Conservation (phyloP, 306 rosid species). For the Acmispon strigosus region DNA sequence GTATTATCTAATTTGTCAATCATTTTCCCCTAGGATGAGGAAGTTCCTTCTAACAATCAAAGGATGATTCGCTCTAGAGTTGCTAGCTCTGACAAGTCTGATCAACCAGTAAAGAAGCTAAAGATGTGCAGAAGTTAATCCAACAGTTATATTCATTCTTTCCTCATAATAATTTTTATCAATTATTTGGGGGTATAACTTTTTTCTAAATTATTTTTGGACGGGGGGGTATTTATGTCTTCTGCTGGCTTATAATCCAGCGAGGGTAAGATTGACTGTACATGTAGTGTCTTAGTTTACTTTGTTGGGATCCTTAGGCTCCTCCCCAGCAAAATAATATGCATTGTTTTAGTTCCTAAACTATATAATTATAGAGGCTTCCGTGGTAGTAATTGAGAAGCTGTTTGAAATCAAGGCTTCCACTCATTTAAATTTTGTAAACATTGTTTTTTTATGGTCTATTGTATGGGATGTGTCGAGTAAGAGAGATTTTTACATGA, state of each 20-base stretch:
- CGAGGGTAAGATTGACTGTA: conserved; percentile 52
- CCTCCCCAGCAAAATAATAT: conserved; percentile 43
- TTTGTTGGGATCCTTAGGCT: conserved; percentile 41
- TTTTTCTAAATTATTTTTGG: conserved; percentile 28
- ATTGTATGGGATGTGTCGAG: background rate
- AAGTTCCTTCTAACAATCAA: conserved; percentile 38
- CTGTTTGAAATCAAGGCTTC: conserved; percentile 44
- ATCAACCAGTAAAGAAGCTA: conserved; percentile 61
- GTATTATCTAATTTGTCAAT: conserved; percentile 16
- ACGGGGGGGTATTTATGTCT: conserved; percentile 37
- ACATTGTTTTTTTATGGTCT: conserved; percentile 19
- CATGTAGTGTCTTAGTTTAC: conserved; percentile 53
- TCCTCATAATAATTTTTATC: conserved; percentile 36
- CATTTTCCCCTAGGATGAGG: conserved; percentile 48
- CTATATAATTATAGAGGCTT: conserved; percentile 47
- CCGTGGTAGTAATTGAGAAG: conserved; percentile 60
- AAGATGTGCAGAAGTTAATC: conserved; percentile 61
- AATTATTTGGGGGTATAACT: conserved; percentile 44
- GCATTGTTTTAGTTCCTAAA: conserved; percentile 25
- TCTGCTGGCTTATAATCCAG: conserved; percentile 39
- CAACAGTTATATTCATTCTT: conserved; percentile 30
- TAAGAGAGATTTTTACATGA: too few species aligned
- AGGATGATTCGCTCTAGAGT: conserved; percentile 39
- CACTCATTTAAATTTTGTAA: conserved; percentile 46
- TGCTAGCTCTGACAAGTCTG: conserved; percentile 47